Percentiles rank a stretch among this genome's conserved stretches.
phyloP scores from a whole-genome alignment of 805 yeast species.

The Priceomyces carsonii region DNA sequence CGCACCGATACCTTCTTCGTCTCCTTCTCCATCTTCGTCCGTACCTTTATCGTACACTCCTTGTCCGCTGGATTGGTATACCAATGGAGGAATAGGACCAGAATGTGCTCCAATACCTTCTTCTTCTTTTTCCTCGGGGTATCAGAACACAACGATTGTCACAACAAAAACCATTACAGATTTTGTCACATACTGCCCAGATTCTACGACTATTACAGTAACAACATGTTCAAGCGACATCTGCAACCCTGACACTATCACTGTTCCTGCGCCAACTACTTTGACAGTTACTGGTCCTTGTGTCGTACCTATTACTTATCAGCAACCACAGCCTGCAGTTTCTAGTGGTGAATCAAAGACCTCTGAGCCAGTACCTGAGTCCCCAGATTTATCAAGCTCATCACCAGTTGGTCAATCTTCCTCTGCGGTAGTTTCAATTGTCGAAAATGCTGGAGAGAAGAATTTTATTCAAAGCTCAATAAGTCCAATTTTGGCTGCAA shows the following conservation, averaged over 20 bases:
- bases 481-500: constrained; percentile 23
- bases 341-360: constrained; percentile 7
- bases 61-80: no score
- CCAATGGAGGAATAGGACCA: background rate
- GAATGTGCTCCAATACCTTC: constrained; percentile 4
- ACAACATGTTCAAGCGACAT: constrained; percentile 36
- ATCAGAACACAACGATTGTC: constrained; percentile 16
- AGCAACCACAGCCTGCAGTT: constrained; percentile 4
- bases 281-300: constrained; percentile 82
- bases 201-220: constrained; percentile 59
- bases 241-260: constrained; percentile 46
- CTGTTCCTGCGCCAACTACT: constrained; percentile 72
- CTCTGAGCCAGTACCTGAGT: constrained; percentile 2
- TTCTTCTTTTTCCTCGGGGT: constrained; percentile 3
- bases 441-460: constrained; percentile 27
- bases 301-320: constrained; percentile 49
- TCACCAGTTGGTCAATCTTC: constrained; percentile 3
- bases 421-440: constrained; percentile 29
- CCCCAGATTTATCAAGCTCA: constrained; percentile 1
- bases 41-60: no score
- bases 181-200: constrained; percentile 67
- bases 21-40: no score
- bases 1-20: no score
- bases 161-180: constrained; percentile 51
- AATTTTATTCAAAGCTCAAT: constrained; percentile 8